Conservation (phyloP, 192 early-diverging fungal species). For the Coemansia sp. region DNA sequence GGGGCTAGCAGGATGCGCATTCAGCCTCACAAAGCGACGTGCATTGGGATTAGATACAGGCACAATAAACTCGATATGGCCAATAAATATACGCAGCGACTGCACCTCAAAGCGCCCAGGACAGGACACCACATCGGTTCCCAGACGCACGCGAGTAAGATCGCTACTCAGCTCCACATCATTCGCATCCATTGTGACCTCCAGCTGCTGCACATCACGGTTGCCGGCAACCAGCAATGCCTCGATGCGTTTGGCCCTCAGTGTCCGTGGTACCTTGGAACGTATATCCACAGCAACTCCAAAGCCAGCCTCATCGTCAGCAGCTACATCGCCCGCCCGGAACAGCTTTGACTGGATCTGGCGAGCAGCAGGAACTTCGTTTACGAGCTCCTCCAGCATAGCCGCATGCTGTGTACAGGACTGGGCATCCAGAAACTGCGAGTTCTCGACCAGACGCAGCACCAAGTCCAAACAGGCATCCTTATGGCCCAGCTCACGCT, state of each 20-base stretch:
- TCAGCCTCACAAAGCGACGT: slow-evolving; percentile 19
- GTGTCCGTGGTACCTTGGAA: slow-evolving; percentile 4
- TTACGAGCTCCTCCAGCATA: slow-evolving; percentile 21
- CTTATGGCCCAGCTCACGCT: slow-evolving; percentile 23
- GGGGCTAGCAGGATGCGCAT: slow-evolving; percentile 14
- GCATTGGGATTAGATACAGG: slow-evolving; percentile 16
- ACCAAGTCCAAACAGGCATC: slow-evolving; percentile 16
- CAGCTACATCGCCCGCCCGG: background rate
- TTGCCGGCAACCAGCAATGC: slow-evolving; percentile 12
- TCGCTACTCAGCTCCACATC: slow-evolving; percentile 13
- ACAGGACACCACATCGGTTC: slow-evolving; percentile 27
- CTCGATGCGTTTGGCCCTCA: slow-evolving; percentile 15
- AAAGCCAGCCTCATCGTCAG: slow-evolving; percentile 5
- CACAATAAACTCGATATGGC: slow-evolving; percentile 9
- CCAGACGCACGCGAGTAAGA: slow-evolving; percentile 8
- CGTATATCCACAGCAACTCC: slow-evolving; percentile 5
- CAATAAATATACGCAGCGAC: slow-evolving; percentile 16
- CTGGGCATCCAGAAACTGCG: slow-evolving; percentile 9
- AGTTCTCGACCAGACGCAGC: slow-evolving; percentile 18
- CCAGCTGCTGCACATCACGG: slow-evolving; percentile 16
- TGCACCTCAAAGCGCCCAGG: slow-evolving; percentile 26
- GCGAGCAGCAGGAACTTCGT: background rate
- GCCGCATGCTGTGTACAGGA: slow-evolving; percentile 10
- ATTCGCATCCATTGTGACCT: slow-evolving; percentile 14
- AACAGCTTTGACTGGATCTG: slow-evolving; percentile 8